Percentiles rank a stretch among this genome's conserved stretches.
phyloP scores from a whole-genome alignment of 2,329 filamentous ascomycete genomes.

The Paecilomyces dactylethromorphus region DNA sequence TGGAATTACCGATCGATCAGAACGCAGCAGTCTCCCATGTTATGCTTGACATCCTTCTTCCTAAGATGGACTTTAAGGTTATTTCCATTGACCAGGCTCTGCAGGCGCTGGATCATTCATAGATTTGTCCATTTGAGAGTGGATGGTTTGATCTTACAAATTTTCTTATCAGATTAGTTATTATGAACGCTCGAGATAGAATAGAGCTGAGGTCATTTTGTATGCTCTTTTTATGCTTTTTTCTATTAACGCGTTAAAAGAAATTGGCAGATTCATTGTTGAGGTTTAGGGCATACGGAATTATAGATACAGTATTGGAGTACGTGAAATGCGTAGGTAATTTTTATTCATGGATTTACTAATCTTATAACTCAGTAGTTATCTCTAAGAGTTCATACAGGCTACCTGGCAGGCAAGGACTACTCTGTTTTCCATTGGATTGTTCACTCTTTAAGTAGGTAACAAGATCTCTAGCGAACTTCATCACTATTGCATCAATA shows the following conservation, averaged over 20 bases:
- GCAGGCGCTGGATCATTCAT: constrained; percentile 7
- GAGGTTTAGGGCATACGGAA: neutral
- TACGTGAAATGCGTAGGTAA: too few species aligned
- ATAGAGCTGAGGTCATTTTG: neutral
- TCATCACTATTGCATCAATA: too few species aligned
- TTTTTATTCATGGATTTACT: too few species aligned
- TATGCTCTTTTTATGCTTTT: too few species aligned
- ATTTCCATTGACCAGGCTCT: constrained; percentile 13
- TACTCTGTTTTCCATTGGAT: too few species aligned
- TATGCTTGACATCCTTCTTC: constrained; percentile 17
- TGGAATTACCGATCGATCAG: constrained; percentile 21
- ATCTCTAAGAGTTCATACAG: too few species aligned
- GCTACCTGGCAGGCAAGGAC: too few species aligned
- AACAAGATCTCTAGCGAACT: too few species aligned
- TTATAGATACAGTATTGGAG: neutral
- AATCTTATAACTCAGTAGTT: too few species aligned
- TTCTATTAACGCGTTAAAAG: neutral
- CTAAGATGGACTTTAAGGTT: constrained; percentile 19
- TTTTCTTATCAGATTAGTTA: neutral
- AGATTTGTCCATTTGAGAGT: constrained; percentile 37
- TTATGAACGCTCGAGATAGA: neutral
- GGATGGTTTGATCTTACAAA: neutral
- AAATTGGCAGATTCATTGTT: neutral
- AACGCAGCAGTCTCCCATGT: constrained; percentile 9
- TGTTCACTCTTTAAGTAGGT: too few species aligned